Base-by-base conservation (phyloP, 2,329 filamentous ascomycete species). In the Chaetothyriales sp. region DNA sequence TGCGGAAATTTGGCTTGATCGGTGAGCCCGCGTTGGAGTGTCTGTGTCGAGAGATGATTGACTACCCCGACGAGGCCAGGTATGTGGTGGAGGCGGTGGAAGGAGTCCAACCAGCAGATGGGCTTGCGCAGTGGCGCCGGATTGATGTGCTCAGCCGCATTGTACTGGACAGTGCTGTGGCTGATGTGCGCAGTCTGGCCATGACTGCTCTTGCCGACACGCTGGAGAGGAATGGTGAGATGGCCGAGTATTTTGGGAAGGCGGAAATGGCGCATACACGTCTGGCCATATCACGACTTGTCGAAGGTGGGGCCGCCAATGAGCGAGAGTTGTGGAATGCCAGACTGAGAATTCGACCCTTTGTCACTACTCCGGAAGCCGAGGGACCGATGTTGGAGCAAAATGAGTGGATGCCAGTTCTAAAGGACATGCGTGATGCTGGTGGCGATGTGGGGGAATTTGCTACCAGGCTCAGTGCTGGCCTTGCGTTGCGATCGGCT, bases 401-500 rank as follows among this genome's bases (percentile, higher is more conserved):
- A 15, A 40, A 15, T 15, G 33, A 40, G 15, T 40, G 7, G 33
- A 13, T 15, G 5, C 15, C 19, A 20, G 15, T 18, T 52, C 48
- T 59, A 7, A 22, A 15, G 25, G 50, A 44, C 15, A 25, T 57
- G 5, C 45, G 52, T 37, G 46, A 53, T 44, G 53, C 54, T 19
- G 49, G 52, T 10, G 33, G 18, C 25, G 59, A 61, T 43, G 47
- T 46, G 28, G 18, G 55, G n/a, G 59, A 61, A 22, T 57, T 57
- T 49, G 49, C 57, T 7, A 58, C 59, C 6, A 54, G 59, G 43
- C 33, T 54, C 59, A 5, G 18, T 61, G 43, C 43, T 82, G 80
- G 78, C 78, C 82, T 54, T 80, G 81, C 2, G 74, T 75, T 57
- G 78, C 80, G 0, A 74, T 81, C 44, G 77, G 79, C 6, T 78